Evolutionary conservation across 2,329 filamentous ascomycete species (phyloP), one percentile per base, ranked within the genome.

Genomic region (Apiospora aurea): DNA sequence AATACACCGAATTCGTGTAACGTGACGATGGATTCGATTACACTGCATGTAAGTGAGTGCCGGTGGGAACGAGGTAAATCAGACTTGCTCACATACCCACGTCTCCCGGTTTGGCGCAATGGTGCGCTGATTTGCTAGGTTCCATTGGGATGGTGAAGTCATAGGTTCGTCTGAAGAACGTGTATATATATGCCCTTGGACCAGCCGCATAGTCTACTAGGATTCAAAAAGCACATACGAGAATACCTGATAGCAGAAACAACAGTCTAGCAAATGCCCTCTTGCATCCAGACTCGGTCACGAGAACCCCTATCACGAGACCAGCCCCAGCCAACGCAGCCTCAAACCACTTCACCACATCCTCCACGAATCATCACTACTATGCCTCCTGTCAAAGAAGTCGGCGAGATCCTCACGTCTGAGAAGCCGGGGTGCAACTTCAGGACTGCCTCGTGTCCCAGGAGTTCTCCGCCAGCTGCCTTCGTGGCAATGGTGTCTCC

Each of bases 351-450:
- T 13, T 41, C 57, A n/a, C 41, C 34, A 38, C 10, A n/a, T 41
- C 21, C 21, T n/a, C 14, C 57, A 64, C 29, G n/a, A 41, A 3
- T 16, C 21, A 72, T 38, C 34, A 38, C 34, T 38, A 5, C 24
- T 21, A 72, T 72, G 71, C 69, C 71, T 2, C 69, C 71, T 26
- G 26, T 61, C 41, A 66, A 71, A 29, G 69, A 72, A 67, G 34
- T 71, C 64, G 29, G 49, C 34, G 69, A 72, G n/a, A 72, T 72
- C n/a, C 67, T 71, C 21, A 71, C 64, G 7, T 71, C 69, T 6
- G 71, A 72, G 41, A 72, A 71, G 26, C 69, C 71, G 24, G 47
- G 68, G 13, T 26, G 44, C 69, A 71, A 71, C 24, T 72, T 72
- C 29, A 13, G 10, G 11, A 14, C 57, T 41, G 57, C 69, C 3